Evolutionary conservation across 2,329 filamentous ascomycete species (phyloP), one percentile per base, ranked within the genome.

Genomic region (Daldinia sp.): DNA sequence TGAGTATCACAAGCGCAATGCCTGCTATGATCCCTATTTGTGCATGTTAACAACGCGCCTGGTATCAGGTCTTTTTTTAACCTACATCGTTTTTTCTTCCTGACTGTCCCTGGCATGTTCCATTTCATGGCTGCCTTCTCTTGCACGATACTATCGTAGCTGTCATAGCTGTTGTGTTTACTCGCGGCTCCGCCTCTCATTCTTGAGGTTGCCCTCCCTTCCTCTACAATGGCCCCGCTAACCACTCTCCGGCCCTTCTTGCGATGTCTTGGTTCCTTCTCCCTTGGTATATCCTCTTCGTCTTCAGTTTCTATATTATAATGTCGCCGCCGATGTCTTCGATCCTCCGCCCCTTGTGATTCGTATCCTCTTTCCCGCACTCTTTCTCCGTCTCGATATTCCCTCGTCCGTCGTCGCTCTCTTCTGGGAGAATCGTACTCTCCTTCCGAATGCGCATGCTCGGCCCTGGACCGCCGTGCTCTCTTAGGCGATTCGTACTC

Each of bases 161-260:
- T 82, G 75, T 86, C 75, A 80, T 80, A 82, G 82, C 83, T 84
- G 78, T 74, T 81, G 73, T 72, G 79, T 74, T 74, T 74, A 48
- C 73, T 75, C 41, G 69, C 70, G 39, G 68, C 71, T 3, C 84
- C 84, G 4, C 85, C 85, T 67, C 85, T 78, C 5, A 86, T 60
- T 1, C 77, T 79, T 5, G 79, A 78, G 20, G 72, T 77, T 6
- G 79, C 79, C n/a, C 82, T 79, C 0, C 90, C 91, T 77, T 93
- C 91, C 75, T 93, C 91, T 72, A 92, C 81, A 18, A 91, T 80
- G 0, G 89, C 89, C 20, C 90, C 91, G 69, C 91, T 93, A 20
- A 91, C 89, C n/a, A 92, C 83, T 68, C 91, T 82, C 63, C 84
- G 85, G 71, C 84, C 85, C 46, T 79, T 78, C 56, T 81, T 80